Conservation (phyloP, 495 filamentous ascomycete species). For the Penicillium daleae region DNA sequence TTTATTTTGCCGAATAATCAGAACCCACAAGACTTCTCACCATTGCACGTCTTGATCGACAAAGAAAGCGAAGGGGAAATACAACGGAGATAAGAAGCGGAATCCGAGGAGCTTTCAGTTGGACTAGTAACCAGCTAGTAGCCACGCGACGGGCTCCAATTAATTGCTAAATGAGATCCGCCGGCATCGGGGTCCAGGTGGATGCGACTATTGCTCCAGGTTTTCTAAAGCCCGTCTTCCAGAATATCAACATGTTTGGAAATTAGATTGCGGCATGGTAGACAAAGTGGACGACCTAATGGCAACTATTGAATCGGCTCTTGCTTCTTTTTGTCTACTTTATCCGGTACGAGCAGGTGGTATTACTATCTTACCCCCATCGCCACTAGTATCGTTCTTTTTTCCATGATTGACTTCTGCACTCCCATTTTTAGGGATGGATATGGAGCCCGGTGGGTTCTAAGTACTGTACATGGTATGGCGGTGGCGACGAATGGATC, state of each 20-base stretch:
- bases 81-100: constrained; percentile 17
- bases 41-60: constrained; percentile 12
- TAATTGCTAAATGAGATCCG: constrained; percentile 28
- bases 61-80: background rate
- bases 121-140: constrained; percentile 1
- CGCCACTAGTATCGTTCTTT: constrained; percentile 6
- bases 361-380: background rate
- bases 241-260: constrained; percentile 16
- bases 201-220: constrained; percentile 29
- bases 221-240: constrained; percentile 17
- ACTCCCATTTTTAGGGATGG: background rate
- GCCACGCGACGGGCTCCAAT: constrained; percentile 19
- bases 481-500: constrained; percentile 4
- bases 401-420: constrained; percentile 4
- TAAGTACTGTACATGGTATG: background rate
- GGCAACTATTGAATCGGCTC: background rate
- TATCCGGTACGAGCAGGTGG: background rate
- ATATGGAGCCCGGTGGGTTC: background rate
- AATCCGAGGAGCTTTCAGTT: constrained; percentile 14
- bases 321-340: background rate
- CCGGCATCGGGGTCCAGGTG: constrained; percentile 24
- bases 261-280: background rate
- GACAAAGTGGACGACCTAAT: background rate
- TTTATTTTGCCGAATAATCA: background rate
- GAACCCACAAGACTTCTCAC: background rate